A percentile compares a stretch with the other conserved stretches of the same genome.
Conservation (phyloP, 257 asterid species). For the Nicotiana benthamiana region DNA sequence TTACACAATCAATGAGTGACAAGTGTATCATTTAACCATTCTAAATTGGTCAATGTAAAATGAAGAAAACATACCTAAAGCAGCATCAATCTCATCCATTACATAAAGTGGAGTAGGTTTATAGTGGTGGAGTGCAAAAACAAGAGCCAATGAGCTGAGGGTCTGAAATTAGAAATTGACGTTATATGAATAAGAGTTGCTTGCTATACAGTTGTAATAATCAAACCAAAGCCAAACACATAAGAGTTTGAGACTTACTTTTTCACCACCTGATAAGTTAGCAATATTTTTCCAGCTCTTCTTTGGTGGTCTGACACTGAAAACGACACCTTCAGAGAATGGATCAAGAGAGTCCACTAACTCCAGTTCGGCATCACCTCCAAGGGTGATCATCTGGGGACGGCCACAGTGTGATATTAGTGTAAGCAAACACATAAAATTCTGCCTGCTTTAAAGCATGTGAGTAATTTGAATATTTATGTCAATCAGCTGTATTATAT, state of each 20-base stretch:
- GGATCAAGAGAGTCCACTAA: slow-evolving; percentile 96
- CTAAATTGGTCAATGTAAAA: background rate
- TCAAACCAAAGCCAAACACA: background rate
- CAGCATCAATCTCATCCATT: slow-evolving; percentile 52
- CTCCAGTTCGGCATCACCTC: slow-evolving; percentile 98
- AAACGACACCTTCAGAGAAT: slow-evolving; percentile 95
- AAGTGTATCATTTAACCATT: too few relatives aligned
- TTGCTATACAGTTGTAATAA: background rate
- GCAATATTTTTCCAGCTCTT: slow-evolving; percentile 99
- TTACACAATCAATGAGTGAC: too few relatives aligned
- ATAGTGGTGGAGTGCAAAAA: slow-evolving; percentile 96
- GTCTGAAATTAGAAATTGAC: slow-evolving; percentile 43
- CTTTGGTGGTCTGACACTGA: slow-evolving; percentile 96
- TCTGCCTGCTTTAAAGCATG: background rate
- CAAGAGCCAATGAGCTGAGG: slow-evolving; percentile 94
- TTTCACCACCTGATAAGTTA: slow-evolving; percentile 96
- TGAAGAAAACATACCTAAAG: slow-evolving; percentile 38
- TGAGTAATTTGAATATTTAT: background rate
- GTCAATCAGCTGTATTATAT: background rate
- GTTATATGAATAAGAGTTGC: background rate
- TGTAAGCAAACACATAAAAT: background rate
- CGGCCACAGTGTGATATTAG: background rate
- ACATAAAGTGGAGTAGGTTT: slow-evolving; percentile 98
- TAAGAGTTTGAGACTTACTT: slow-evolving; percentile 34
- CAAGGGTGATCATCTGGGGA: slow-evolving; percentile 90